Conservation (phyloP, 2,329 filamentous ascomycete species). For the Plenodomus tracheiphilus region DNA sequence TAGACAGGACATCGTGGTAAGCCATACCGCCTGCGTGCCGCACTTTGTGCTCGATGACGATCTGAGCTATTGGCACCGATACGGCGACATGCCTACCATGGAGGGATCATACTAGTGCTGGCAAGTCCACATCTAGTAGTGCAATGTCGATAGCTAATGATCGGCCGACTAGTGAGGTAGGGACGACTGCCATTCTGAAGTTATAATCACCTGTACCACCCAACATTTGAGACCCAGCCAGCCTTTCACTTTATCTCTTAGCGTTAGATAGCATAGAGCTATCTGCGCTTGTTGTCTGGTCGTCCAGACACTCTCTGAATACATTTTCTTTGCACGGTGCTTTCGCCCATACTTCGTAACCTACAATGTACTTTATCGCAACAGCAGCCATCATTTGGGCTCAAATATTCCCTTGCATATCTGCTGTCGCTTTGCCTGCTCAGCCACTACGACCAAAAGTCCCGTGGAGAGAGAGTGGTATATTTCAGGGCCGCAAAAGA, state of each 20-base stretch:
- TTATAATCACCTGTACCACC: constrained; percentile 24
- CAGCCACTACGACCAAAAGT: constrained; percentile 17
- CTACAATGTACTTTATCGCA: constrained; percentile 12
- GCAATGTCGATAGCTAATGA: constrained; percentile 10
- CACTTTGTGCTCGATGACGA: constrained; percentile 16
- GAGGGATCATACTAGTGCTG: constrained; percentile 21
- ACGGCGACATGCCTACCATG: constrained; percentile 10
- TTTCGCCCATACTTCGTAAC: constrained; percentile 7
- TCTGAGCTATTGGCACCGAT: constrained; percentile 14
- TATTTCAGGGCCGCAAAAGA: constrained; percentile 12
- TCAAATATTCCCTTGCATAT: constrained; percentile 17
- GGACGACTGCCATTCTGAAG: constrained; percentile 13
- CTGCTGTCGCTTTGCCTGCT: constrained; percentile 20
- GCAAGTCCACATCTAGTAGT: constrained; percentile 21
- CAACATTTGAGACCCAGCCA: constrained; percentile 8
- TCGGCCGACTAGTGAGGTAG: constrained; percentile 14
- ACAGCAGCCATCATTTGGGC: constrained; percentile 9
- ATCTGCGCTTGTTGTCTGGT: constrained; percentile 5
- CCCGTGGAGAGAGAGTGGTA: constrained; percentile 27
- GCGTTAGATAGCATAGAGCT: constrained; percentile 3
- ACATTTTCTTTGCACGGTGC: constrained; percentile 1
- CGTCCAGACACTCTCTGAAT: neutral
- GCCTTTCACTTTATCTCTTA: constrained; percentile 12
- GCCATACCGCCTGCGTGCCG: constrained; percentile 9
- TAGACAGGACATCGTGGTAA: constrained; percentile 8